These are phyloP conservation scores for Oryza brachyantha DNA, from an alignment of 176 grass and related monocot genomes.

Conservation along the genomic window DNA sequence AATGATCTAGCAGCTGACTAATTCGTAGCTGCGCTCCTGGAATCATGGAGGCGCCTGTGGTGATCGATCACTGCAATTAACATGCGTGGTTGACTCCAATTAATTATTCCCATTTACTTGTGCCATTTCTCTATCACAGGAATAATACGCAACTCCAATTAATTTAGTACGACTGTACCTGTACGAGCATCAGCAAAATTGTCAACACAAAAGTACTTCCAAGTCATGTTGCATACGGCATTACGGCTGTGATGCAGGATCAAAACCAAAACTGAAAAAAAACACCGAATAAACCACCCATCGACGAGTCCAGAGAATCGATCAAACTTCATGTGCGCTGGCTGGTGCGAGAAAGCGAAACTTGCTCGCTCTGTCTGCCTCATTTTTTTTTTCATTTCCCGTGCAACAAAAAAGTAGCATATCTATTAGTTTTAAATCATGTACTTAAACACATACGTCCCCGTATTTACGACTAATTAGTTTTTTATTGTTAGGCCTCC, in stretches of 20 bases:
- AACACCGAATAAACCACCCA: neutral
- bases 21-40: neutral
- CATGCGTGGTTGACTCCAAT: neutral
- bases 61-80: neutral
- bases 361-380: neutral
- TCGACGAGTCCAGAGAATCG: neutral
- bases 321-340: neutral
- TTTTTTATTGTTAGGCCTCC: too few species aligned
- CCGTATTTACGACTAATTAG: too few species aligned
- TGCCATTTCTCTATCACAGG: neutral
- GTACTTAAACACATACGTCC: too few species aligned
- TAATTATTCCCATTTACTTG: neutral
- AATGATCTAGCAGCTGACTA: neutral
- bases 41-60: neutral
- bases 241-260: too few species aligned
- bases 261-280: neutral
- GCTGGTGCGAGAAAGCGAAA: neutral
- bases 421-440: too few species aligned
- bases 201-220: constrained; percentile 14
- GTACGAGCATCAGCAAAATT: neutral
- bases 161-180: too few species aligned
- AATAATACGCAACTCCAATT: neutral
- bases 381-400: too few species aligned
- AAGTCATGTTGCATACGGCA: neutral
- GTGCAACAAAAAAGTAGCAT: neutral